Evolutionary conservation across 352 stramenopile genomes (phyloP), one percentile per base, ranked within the genome.

Genomic region (Globisporangium rhizosaccharum): DNA sequence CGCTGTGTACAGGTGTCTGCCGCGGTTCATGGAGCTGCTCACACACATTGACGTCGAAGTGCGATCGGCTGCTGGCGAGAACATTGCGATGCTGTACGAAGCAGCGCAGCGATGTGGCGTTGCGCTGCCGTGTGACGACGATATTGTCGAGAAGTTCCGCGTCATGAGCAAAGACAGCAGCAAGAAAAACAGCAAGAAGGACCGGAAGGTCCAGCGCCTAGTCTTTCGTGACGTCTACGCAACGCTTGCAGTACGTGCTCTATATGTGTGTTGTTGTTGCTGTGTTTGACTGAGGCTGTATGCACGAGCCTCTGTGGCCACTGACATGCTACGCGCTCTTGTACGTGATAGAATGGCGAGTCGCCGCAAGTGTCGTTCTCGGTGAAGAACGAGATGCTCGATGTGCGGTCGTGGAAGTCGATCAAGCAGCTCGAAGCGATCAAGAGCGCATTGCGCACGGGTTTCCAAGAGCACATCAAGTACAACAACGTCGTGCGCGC

Each of bases 141-240:
- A 90, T 39, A 82, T 92, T 30, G n/a, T 93, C 17, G 73, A 82
- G 41, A 82, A 79, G 18, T 85, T 91, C 37, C 72, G 72, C 17
- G 65, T 73, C 37, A 85, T 96, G 82, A 94, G 84, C 78, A 94
- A 94, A 60, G 81, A 92, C 47, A 93, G 61, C 70, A 94, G 79
- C 72, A 96, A 96, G 71, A 94, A 91, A 63, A 92, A 85, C 66
- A 93, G 80, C 71, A 96, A 96, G 62, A 92, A 93, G 51, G 86
- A 96, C 47, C 84, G 86, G 28, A 96, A 96, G 57, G 81, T 81
- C 2, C 86, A 96, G 63, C 80, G 82, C 28, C 72, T 85, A 45
- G 82, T 93, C 14, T 96, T 96, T 51, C 81, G 86, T 23, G 84
- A 96, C 56, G 85, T 96, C 57, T 62, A 94, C 51, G 83, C 75